Conservation (phyloP, 2,329 filamentous ascomycete genomes). For the Elsinoe batatas region DNA sequence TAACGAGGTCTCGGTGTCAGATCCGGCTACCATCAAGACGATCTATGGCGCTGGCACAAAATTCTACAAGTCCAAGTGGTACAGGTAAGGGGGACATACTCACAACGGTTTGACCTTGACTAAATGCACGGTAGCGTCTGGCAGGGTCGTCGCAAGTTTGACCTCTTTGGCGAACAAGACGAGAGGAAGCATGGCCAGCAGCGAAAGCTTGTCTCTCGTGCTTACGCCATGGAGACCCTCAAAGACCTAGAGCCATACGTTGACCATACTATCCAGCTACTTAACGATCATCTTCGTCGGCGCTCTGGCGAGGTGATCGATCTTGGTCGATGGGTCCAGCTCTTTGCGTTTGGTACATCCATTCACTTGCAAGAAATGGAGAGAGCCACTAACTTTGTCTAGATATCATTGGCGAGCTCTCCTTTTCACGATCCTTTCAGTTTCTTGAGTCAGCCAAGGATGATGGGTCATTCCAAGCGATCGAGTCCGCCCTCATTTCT, state of each 20-base stretch:
- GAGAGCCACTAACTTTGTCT: neutral
- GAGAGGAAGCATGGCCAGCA: conserved; percentile 29
- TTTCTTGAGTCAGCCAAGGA: conserved; percentile 29
- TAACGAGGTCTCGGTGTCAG: conserved; percentile 25
- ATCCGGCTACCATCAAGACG: conserved; percentile 22
- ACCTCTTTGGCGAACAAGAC: conserved; percentile 32
- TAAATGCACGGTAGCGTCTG: conserved; percentile 20
- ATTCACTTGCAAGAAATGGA: neutral
- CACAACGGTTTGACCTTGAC: neutral
- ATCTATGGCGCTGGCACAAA: conserved; percentile 31
- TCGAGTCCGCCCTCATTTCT: conserved; percentile 26
- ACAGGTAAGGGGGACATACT: conserved; percentile 18
- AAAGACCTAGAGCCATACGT: conserved; percentile 33
- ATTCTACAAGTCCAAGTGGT: conserved; percentile 35
- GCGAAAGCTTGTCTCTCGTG: conserved; percentile 26
- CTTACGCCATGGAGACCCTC: conserved; percentile 31
- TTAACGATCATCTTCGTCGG: conserved; percentile 27
- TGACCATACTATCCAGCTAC: conserved; percentile 28
- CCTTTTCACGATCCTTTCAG: conserved; percentile 30
- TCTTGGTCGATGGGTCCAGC: conserved; percentile 32
- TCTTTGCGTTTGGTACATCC: conserved; percentile 31
- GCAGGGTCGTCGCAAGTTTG: conserved; percentile 31
- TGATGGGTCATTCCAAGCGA: conserved; percentile 27
- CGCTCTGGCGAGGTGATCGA: conserved; percentile 23
- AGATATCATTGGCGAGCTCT: conserved; percentile 36